Conservation (phyloP, 2,329 filamentous ascomycete species). For the Nothomitra cinnamomea region DNA sequence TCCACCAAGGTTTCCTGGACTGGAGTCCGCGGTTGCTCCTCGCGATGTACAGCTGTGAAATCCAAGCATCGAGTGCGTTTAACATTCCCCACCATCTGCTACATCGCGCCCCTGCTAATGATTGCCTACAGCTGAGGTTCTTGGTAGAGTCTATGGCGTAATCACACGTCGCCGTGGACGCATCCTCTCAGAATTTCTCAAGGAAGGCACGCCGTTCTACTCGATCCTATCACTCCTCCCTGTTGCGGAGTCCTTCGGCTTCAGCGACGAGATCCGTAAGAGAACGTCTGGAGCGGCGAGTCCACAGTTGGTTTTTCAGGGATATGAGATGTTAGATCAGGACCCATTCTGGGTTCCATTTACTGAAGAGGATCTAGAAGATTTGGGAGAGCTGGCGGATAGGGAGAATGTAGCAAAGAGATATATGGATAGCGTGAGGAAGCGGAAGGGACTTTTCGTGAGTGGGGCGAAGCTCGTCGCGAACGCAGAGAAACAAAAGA, state of each 20-base stretch:
- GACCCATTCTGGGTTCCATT: conserved; percentile 97
- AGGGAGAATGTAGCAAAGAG: conserved; percentile 89
- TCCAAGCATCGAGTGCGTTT: conserved; percentile 69
- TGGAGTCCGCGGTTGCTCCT: conserved; percentile 92
- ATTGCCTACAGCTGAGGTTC: conserved; percentile 54
- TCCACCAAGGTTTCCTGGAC: conserved; percentile 75
- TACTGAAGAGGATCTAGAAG: conserved; percentile 91
- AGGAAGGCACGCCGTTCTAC: conserved; percentile 92
- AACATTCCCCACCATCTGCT: background rate
- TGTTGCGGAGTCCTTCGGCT: conserved; percentile 90
- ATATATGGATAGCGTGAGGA: conserved; percentile 82
- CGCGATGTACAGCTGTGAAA: conserved; percentile 96
- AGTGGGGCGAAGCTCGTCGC: conserved; percentile 58
- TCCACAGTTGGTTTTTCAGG: conserved; percentile 83
- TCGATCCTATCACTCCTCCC: conserved; percentile 78
- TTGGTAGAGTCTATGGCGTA: conserved; percentile 92
- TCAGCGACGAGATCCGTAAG: conserved; percentile 92
- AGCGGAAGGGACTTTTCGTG: conserved; percentile 75
- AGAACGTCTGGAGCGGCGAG: conserved; percentile 77
- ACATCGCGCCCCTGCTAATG: background rate
- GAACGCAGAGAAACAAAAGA: conserved; percentile 87
- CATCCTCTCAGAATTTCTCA: conserved; percentile 79
- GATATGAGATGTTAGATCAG: conserved; percentile 83
- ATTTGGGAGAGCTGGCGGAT: conserved; percentile 85
- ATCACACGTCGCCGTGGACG: conserved; percentile 83